A percentile compares a stretch with the other conserved stretches of the same genome.
Evolutionary conservation across 2,329 filamentous ascomycete genomes (phyloP).

Genomic region (Penicillium hesseltinei): DNA sequence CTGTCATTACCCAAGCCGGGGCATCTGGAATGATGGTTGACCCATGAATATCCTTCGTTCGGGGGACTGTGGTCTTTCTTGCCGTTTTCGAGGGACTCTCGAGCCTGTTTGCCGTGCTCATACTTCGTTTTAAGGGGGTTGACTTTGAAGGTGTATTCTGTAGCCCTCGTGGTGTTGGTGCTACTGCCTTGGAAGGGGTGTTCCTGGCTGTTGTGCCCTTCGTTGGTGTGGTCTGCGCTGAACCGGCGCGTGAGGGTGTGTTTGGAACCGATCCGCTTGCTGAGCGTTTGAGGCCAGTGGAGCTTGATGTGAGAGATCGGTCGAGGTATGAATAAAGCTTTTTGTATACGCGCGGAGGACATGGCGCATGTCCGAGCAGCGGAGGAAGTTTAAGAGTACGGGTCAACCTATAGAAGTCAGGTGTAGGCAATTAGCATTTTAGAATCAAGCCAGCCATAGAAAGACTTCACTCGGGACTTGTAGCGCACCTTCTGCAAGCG

Average conservation of each 20-base stretch:
- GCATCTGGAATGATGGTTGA: slow-evolving; percentile 40
- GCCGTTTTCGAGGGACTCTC: slow-evolving; percentile 23
- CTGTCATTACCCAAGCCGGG: slow-evolving; percentile 67
- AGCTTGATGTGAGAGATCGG: slow-evolving; percentile 56
- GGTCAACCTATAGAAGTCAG: slow-evolving; percentile 61
- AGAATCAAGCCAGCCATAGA: not conserved
- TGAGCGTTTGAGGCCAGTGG: slow-evolving; percentile 36
- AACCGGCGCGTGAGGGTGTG: slow-evolving; percentile 27
- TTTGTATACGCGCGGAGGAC: slow-evolving; percentile 76
- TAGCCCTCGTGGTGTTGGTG: slow-evolving; percentile 30
- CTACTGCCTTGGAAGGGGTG: slow-evolving; percentile 29
- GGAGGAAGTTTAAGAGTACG: slow-evolving; percentile 72
- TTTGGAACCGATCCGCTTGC: slow-evolving; percentile 33
- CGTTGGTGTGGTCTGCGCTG: slow-evolving; percentile 41
- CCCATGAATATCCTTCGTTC: slow-evolving; percentile 19
- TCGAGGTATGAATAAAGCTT: slow-evolving; percentile 80
- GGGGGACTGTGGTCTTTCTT: slow-evolving; percentile 16
- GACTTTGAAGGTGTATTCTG: slow-evolving; percentile 48
- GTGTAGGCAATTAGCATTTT: not conserved
- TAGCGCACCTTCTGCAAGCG: slow-evolving; percentile 73
- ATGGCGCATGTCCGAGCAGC: slow-evolving; percentile 72
- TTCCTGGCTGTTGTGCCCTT: slow-evolving; percentile 24
- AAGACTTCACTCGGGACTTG: not conserved
- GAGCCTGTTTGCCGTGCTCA: slow-evolving; percentile 20
- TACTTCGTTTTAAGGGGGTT: slow-evolving; percentile 41